phyloP scores from a whole-genome alignment of 1,139 yeast genomes.

The Geotrichum europaeum region DNA sequence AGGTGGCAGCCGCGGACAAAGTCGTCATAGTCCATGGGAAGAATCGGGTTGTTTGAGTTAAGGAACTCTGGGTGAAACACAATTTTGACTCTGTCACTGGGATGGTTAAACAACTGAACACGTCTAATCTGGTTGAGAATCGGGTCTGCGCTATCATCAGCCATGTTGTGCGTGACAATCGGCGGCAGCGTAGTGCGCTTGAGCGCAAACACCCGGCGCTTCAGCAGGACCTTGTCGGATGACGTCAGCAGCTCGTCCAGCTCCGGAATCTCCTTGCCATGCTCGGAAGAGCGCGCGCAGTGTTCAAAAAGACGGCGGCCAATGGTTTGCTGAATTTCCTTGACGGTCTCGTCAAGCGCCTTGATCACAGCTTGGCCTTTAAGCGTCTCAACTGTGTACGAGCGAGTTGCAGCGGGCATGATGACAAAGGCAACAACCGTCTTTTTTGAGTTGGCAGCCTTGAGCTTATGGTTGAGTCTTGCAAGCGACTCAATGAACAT shows the following conservation, averaged over 20 bases:
- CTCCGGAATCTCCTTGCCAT: conserved; percentile 51
- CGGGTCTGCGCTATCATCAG: conserved; percentile 86
- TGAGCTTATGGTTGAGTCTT: conserved; percentile 79
- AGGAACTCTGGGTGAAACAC: conserved; percentile 97
- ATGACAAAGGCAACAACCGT: conserved; percentile 97
- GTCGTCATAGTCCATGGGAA: conserved; percentile 92
- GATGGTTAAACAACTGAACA: conserved; percentile 82
- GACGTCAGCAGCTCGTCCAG: conserved; percentile 81
- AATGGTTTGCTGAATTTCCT: conserved; percentile 80
- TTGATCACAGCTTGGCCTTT: conserved; percentile 95
- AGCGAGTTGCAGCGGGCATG: conserved; percentile 94
- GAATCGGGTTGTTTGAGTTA: conserved; percentile 89
- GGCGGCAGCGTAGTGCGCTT: conserved; percentile 89
- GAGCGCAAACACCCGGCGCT: conserved; percentile 88
- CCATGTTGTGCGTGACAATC: conserved; percentile 96
- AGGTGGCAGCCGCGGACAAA: conserved; percentile 97
- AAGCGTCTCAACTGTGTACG: conserved; percentile 92
- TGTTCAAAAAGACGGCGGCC: conserved; percentile 88
- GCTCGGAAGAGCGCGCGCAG: conserved; percentile 72
- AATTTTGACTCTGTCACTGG: conserved; percentile 87
- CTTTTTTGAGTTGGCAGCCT: conserved; percentile 74
- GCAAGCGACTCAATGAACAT: conserved; percentile 91
- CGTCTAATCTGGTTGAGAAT: conserved; percentile 86
- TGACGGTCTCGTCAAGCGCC: conserved; percentile 83
- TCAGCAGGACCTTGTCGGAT: conserved; percentile 81